Base-by-base conservation (phyloP, 306 rosid genomes). In the Trichosanthes truncata region DNA sequence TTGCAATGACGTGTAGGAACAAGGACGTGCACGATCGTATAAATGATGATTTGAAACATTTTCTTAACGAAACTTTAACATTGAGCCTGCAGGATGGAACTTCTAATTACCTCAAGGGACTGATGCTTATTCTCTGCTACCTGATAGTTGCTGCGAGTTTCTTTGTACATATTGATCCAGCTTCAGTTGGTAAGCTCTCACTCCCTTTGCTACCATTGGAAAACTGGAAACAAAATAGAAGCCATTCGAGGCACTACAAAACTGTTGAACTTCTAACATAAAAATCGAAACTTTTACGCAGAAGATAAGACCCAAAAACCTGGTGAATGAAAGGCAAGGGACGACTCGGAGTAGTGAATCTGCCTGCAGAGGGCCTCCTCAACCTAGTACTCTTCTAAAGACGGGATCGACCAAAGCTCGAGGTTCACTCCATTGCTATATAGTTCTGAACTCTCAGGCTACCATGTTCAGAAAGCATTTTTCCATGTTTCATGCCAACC, bases 111-210 rank as follows among this genome's bases (percentile, higher is more conserved):
- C 88, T 93, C 78, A 91, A 91, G 77, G 98, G 98, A 72, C 81
- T 93, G 4, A 89, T 91, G 97, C 97, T 93, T 74, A 83, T 93
- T 74, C 88, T 91, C 61, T 91, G 90, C 87, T 93, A 93, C 88
- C 84, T 91, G 60, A 90, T 93, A 57, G 96, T 91, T 9, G 96
- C 93, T 36, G 98, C 97, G 12, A 90, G 98, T 81, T 91, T 91
- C 79, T 91, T 90, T 82, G 97, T 91, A 81, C 98, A 93, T 76
- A 74, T 80, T 29, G 98, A 91, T 82, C 86, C 90, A 55, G 23
- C 80, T 80, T 59, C 82, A 46, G 55, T 86, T 53, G 91, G 86
- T 84, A 73, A 83, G 84, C 43, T 36, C 25, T 75, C 60, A 36
- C 76, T 63, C 57, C 45, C 48, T 56, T 74, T 63, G 25, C 60